Evolutionary conservation across 1,139 yeast genomes (phyloP).

Genomic region (Arxiozyma bovina): DNA sequence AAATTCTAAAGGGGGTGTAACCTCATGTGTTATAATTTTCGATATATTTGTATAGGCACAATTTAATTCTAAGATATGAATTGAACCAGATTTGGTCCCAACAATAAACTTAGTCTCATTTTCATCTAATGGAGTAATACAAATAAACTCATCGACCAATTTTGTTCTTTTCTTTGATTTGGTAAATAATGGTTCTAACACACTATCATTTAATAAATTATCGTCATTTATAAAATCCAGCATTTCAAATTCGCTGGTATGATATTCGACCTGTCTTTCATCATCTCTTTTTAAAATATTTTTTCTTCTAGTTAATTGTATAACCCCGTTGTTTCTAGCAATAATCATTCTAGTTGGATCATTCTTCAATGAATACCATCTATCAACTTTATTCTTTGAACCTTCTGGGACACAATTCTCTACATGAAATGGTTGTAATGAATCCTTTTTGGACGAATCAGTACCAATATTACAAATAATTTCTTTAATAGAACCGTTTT

Average conservation of each 20-base stretch:
- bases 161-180: conserved; percentile 25
- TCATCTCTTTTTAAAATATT: conserved; percentile 16
- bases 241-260: conserved; percentile 13
- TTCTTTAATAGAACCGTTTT: conserved; percentile 35
- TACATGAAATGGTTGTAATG: conserved; percentile 44
- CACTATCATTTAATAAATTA: conserved; percentile 18
- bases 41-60: conserved; percentile 8
- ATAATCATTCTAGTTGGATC: conserved; percentile 14
- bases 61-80: conserved; percentile 35
- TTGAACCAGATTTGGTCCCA: conserved; percentile 42
- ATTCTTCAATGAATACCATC: conserved; percentile 6
- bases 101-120: conserved; percentile 23
- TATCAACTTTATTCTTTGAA: conserved; percentile 20
- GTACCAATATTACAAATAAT: conserved; percentile 51
- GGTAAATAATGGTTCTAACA: conserved; percentile 17
- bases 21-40: conserved; percentile 15
- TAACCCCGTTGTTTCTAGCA: conserved; percentile 29
- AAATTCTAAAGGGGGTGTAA: conserved; percentile 38
- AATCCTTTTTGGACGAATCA: conserved; percentile 57
- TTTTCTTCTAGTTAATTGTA: conserved; percentile 19
- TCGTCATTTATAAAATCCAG: conserved; percentile 2
- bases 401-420: conserved; percentile 37
- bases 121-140: conserved; percentile 13
- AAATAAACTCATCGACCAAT: conserved; percentile 24
- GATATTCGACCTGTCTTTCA: conserved; percentile 8